These are phyloP conservation scores for Rubus parviflorus DNA, from an alignment of 306 rosid genomes.

Conservation along the genomic window DNA sequence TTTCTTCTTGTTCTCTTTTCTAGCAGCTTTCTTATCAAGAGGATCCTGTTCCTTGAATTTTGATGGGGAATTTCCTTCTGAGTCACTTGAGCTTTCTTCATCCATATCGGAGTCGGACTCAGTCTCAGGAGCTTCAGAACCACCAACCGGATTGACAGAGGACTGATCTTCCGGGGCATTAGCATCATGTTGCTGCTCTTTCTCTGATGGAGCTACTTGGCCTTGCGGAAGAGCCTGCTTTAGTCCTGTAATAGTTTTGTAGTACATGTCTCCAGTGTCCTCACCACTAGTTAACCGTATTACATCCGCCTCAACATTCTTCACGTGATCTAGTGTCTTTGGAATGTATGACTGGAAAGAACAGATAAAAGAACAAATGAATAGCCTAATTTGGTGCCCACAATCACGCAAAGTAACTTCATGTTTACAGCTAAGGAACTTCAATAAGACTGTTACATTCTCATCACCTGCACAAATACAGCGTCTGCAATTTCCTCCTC, in stretches of 20 bases:
- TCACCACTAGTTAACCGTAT: slow-evolving; percentile 63
- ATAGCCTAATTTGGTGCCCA: background rate
- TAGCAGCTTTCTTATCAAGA: slow-evolving; percentile 71
- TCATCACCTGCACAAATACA: slow-evolving; percentile 67
- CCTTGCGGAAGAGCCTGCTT: slow-evolving; percentile 46
- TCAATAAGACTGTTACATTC: background rate
- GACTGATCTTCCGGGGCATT: slow-evolving; percentile 16
- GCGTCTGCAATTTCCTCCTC: slow-evolving; percentile 88
- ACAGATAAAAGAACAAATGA: slow-evolving; percentile 7
- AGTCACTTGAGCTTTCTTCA: slow-evolving; percentile 34
- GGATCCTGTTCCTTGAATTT: slow-evolving; percentile 43
- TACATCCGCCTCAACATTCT: slow-evolving; percentile 74
- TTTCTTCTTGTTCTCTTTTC: slow-evolving; percentile 82
- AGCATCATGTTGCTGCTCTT: slow-evolving; percentile 27
- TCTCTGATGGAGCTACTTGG: slow-evolving; percentile 27
- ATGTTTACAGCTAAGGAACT: background rate
- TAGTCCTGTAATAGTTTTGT: slow-evolving; percentile 81
- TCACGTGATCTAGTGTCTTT: slow-evolving; percentile 68
- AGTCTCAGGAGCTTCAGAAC: slow-evolving; percentile 21
- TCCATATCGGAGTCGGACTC: slow-evolving; percentile 34
- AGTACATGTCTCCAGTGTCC: slow-evolving; percentile 65
- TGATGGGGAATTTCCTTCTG: slow-evolving; percentile 46
- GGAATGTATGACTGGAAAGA: slow-evolving; percentile 70
- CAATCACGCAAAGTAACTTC: background rate
- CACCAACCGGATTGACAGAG: background rate